phyloP scores from a whole-genome alignment of 306 rosid species.

The Coriaria nepalensis region DNA sequence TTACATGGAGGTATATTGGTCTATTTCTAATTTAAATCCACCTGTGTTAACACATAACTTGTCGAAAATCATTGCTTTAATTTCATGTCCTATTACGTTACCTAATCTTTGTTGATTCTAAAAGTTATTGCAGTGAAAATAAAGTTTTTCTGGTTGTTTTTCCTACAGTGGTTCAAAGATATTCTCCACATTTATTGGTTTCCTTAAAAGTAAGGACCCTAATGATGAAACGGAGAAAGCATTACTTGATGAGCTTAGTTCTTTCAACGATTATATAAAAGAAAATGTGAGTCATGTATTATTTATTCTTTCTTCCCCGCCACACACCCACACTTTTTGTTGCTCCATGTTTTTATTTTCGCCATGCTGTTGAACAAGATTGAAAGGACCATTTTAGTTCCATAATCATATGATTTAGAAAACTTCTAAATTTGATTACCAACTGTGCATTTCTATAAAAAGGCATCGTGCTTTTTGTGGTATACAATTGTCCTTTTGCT shows the following conservation, averaged over 20 bases:
- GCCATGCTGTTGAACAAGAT: too few species aligned
- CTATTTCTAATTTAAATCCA: too few species aligned
- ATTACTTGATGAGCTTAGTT: slow-evolving; percentile 50
- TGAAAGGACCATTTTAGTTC: too few species aligned
- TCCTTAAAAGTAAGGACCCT: slow-evolving; percentile 89
- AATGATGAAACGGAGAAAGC: slow-evolving; percentile 85
- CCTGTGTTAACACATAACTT: too few species aligned
- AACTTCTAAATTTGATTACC: too few species aligned
- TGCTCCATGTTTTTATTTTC: too few species aligned
- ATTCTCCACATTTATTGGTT: slow-evolving; percentile 80
- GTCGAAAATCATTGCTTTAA: neutral
- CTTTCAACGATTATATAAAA: slow-evolving; percentile 69
- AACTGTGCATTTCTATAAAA: too few species aligned
- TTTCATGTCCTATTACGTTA: slow-evolving; percentile 4
- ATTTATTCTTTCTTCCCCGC: slow-evolving; percentile 10
- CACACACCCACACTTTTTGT: too few species aligned
- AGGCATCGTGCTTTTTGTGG: too few species aligned
- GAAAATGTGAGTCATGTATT: slow-evolving; percentile 46
- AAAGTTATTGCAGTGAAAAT: slow-evolving; percentile 1
- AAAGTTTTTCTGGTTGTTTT: slow-evolving; percentile 5
- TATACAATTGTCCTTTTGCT: too few species aligned
- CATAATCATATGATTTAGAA: too few species aligned
- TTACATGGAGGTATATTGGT: too few species aligned
- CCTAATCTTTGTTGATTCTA: neutral
- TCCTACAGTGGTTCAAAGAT: slow-evolving; percentile 72